Percentiles rank a stretch among this genome's conserved stretches.
Conservation (phyloP, 495 filamentous ascomycete species). For the Aspergillus steynii region DNA sequence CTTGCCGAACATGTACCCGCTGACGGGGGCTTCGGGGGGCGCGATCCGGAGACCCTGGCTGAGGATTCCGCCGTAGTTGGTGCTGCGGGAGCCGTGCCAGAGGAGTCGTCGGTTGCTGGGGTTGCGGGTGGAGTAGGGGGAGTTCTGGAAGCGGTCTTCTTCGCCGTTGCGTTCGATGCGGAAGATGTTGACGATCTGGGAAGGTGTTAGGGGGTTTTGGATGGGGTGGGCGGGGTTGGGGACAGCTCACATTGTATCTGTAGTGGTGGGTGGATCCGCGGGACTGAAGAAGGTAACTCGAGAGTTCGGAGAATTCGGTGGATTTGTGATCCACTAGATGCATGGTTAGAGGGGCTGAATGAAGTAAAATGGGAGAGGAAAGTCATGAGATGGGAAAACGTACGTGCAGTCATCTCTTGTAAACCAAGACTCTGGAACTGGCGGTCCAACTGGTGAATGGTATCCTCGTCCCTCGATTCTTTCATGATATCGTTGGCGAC, state of each 20-base stretch:
- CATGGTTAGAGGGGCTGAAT: not conserved
- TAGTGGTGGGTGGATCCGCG: conserved; percentile 60
- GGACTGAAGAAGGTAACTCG: conserved; percentile 65
- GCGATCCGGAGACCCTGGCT: conserved; percentile 85
- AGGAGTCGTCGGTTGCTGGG: conserved; percentile 67
- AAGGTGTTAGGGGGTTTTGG: conserved; percentile 11
- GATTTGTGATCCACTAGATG: conserved; percentile 52
- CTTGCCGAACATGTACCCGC: conserved; percentile 82
- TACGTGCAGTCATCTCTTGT: conserved; percentile 68
- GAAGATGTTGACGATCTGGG: conserved; percentile 72
- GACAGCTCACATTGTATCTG: conserved; percentile 40
- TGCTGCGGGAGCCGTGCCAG: conserved; percentile 77
- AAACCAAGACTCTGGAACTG: conserved; percentile 70
- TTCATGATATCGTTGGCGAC: conserved; percentile 78
- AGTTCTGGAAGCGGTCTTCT: conserved; percentile 62
- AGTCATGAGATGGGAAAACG: conserved; percentile 15
- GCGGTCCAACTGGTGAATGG: conserved; percentile 65
- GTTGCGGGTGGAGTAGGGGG: conserved; percentile 43
- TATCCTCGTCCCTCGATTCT: conserved; percentile 47
- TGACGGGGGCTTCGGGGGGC: conserved; percentile 76
- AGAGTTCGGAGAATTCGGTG: conserved; percentile 63
- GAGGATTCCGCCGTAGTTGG: conserved; percentile 82
- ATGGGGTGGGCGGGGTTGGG: conserved; percentile 1
- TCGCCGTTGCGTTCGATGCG: conserved; percentile 79
- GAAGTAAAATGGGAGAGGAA: not conserved